phyloP scores from a whole-genome alignment of 148 eudicot species.

The Mesembryanthemum crystallinum region DNA sequence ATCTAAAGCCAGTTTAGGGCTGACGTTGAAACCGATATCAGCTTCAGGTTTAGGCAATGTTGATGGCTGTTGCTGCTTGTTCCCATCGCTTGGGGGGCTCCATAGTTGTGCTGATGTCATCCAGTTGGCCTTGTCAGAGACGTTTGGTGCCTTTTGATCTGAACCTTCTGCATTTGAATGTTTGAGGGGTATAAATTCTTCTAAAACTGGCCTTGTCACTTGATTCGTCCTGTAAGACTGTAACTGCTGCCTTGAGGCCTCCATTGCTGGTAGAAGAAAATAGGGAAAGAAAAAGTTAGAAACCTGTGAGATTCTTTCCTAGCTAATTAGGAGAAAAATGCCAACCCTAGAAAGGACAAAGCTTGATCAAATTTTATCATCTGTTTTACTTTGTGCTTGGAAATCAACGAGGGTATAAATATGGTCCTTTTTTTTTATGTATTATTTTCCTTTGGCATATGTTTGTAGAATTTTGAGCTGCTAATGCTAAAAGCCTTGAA shows the following conservation, averaged over 20 bases:
- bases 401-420: constrained; percentile 4
- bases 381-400: background rate
- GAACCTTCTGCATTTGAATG: constrained; percentile 37
- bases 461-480: constrained; percentile 6
- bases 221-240: constrained; percentile 53
- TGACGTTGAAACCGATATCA: constrained; percentile 34
- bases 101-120: constrained; percentile 93
- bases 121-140: constrained; percentile 78
- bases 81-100: constrained; percentile 58
- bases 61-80: constrained; percentile 26
- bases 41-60: constrained; percentile 41
- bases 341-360: background rate
- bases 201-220: constrained; percentile 58
- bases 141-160: constrained; percentile 35
- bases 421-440: background rate
- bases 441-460: constrained; percentile 6
- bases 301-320: background rate
- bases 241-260: constrained; percentile 78
- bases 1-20: constrained; percentile 47
- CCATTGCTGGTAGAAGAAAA: constrained; percentile 59
- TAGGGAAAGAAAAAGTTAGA: background rate
- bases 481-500: constrained; percentile 20
- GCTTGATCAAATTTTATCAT: background rate
- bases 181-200: constrained; percentile 89
- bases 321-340: background rate